These are phyloP conservation scores for Oryza brachyantha DNA, from an alignment of 176 grass and related monocot species.

Conservation along the genomic window DNA sequence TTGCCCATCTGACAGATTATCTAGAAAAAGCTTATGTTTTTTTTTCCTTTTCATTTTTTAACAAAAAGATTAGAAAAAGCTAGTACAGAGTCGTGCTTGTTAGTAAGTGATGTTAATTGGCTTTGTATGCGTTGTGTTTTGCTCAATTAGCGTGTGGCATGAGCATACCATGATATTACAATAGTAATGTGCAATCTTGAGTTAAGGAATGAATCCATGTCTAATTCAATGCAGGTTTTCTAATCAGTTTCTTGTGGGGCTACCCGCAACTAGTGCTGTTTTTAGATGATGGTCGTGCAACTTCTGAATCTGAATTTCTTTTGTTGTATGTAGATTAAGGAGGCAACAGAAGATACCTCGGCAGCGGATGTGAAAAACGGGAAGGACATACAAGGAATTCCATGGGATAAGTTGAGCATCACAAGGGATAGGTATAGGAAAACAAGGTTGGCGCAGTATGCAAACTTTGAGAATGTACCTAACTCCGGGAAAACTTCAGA, in stretches of 20 bases:
- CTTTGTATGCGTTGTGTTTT: background rate
- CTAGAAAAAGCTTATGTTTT: background rate
- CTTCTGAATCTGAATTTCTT: background rate
- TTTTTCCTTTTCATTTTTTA: background rate
- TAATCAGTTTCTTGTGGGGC: background rate
- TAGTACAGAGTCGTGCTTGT: background rate
- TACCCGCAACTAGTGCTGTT: background rate
- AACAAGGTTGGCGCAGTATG: slow-evolving; percentile 52
- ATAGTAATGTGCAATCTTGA: background rate
- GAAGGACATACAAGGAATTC: slow-evolving; percentile 86
- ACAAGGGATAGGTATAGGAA: slow-evolving; percentile 52
- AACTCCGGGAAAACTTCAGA: slow-evolving; percentile 65
- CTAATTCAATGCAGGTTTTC: background rate
- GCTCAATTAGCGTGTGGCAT: background rate
- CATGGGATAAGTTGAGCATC: slow-evolving; percentile 48
- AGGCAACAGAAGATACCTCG: slow-evolving; percentile 50
- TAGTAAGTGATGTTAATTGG: background rate
- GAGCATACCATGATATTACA: background rate
- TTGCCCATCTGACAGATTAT: background rate
- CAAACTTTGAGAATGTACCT: slow-evolving; percentile 72
- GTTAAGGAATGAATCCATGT: background rate
- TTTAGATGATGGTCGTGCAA: background rate
- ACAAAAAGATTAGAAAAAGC: background rate
- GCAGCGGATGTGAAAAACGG: slow-evolving; percentile 59
- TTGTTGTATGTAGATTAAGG: slow-evolving; percentile 40